Percentiles rank a stretch among this genome's conserved stretches.
These are phyloP conservation scores for Penicillium italicum DNA, from an alignment of 2,329 filamentous ascomycete species.

Conservation along the genomic window DNA sequence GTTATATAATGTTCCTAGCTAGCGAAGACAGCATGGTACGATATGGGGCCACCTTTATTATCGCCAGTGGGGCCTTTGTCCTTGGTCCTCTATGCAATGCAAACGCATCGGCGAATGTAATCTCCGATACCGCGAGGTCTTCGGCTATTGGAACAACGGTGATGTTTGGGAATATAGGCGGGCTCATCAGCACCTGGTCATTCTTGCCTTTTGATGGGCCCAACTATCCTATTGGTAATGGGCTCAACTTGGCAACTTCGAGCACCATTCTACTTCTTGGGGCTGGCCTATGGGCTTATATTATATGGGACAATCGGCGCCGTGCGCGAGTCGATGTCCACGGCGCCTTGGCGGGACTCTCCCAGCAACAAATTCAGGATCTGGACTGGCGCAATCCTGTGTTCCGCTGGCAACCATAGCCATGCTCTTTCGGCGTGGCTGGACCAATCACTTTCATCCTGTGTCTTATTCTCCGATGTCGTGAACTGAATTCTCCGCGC, in stretches of 20 bases:
- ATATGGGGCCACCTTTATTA: conserved; percentile 69
- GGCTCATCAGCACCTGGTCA: conserved; percentile 62
- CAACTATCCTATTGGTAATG: conserved; percentile 67
- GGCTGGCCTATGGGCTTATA: conserved; percentile 55
- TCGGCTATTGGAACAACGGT: conserved; percentile 65
- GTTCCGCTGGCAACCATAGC: conserved; percentile 56
- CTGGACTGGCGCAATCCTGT: conserved; percentile 65
- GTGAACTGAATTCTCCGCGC: neutral
- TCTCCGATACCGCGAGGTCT: conserved; percentile 66
- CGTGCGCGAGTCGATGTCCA: conserved; percentile 55
- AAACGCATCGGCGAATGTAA: conserved; percentile 65
- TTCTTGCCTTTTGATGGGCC: conserved; percentile 63
- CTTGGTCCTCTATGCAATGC: conserved; percentile 65
- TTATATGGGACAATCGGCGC: conserved; percentile 59
- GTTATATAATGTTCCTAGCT: conserved; percentile 68
- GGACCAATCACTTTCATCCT: neutral
- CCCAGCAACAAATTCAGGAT: conserved; percentile 53
- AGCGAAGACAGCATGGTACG: conserved; percentile 51
- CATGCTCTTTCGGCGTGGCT: neutral
- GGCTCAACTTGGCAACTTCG: conserved; percentile 63
- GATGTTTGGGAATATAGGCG: conserved; percentile 72
- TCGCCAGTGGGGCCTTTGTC: conserved; percentile 61
- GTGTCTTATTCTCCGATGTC: neutral
- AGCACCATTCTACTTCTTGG: conserved; percentile 54
- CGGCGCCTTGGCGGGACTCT: conserved; percentile 53